Conservation (phyloP, 257 asterid species). For the Solanum microdontum region DNA sequence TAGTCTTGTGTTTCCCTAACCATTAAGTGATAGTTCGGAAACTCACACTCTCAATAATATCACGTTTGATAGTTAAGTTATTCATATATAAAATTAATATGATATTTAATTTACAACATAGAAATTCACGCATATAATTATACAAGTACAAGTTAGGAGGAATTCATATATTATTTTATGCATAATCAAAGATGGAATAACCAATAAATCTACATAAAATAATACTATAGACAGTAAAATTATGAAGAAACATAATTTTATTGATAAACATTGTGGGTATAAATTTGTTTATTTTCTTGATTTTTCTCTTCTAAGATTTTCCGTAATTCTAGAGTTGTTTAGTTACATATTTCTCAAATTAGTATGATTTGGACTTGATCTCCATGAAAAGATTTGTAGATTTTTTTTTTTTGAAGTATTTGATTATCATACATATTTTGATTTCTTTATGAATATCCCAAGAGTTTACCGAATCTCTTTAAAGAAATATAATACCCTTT, state of each 20-base stretch:
- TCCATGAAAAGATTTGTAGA: no score
- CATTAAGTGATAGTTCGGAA: not conserved
- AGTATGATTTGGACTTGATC: no score
- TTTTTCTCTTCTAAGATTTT: no score
- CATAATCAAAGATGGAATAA: not conserved
- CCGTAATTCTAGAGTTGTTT: not conserved
- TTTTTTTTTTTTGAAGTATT: not conserved
- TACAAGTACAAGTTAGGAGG: not conserved
- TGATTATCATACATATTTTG: not conserved
- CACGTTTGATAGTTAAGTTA: not conserved
- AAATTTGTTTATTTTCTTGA: no score
- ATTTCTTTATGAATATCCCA: not conserved
- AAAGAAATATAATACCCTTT: no score
- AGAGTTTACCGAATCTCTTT: not conserved
- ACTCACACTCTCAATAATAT: not conserved
- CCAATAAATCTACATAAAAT: no score
- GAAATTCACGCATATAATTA: no score
- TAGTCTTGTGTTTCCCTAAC: not conserved
- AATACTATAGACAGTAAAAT: not conserved
- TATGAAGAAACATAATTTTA: not conserved
- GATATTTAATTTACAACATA: no score
- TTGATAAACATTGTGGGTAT: not conserved
- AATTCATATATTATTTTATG: not conserved
- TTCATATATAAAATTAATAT: no score
- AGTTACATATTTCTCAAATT: not conserved